phyloP scores from a whole-genome alignment of 495 filamentous ascomycete genomes.

The Xylaria acuta region DNA sequence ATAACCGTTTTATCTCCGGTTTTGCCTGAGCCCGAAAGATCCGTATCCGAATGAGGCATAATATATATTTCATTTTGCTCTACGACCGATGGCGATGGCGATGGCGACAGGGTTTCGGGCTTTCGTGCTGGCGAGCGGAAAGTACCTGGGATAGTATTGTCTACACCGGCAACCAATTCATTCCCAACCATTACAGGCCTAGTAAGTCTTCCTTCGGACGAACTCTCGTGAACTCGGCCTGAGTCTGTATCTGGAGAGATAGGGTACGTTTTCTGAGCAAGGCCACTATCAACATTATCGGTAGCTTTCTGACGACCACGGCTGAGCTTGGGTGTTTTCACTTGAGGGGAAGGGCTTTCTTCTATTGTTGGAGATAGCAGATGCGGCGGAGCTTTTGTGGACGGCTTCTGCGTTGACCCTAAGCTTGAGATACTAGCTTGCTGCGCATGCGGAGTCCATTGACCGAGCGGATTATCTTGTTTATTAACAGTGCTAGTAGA shows the following conservation, averaged over 20 bases:
- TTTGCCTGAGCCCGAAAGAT: too few species aligned
- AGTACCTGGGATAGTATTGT: not conserved
- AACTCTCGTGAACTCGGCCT: not conserved
- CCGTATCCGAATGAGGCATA: not conserved
- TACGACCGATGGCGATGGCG: not conserved
- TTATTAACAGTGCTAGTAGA: not conserved
- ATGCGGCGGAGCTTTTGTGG: constrained; percentile 30
- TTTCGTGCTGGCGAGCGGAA: not conserved
- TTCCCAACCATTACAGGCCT: not conserved
- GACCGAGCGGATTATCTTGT: not conserved
- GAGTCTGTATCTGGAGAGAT: not conserved
- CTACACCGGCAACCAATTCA: too few species aligned
- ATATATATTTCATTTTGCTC: not conserved
- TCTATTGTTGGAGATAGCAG: constrained; percentile 44
- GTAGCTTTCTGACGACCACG: not conserved
- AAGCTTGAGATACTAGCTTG: constrained; percentile 31
- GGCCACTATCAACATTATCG: not conserved
- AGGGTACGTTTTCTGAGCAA: not conserved
- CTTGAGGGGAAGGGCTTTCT: constrained; percentile 34
- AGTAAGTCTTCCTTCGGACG: not conserved
- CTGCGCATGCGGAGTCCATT: not conserved
- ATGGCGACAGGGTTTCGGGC: not conserved
- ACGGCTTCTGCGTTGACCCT: constrained; percentile 29
- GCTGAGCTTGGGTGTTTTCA: not conserved
- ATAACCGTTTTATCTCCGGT: not conserved